Percentiles rank a stretch among this genome's conserved stretches.
These are phyloP conservation scores for Gnaphalium uliginosum DNA, from an alignment of 129 eudicot species.

Conservation along the genomic window DNA sequence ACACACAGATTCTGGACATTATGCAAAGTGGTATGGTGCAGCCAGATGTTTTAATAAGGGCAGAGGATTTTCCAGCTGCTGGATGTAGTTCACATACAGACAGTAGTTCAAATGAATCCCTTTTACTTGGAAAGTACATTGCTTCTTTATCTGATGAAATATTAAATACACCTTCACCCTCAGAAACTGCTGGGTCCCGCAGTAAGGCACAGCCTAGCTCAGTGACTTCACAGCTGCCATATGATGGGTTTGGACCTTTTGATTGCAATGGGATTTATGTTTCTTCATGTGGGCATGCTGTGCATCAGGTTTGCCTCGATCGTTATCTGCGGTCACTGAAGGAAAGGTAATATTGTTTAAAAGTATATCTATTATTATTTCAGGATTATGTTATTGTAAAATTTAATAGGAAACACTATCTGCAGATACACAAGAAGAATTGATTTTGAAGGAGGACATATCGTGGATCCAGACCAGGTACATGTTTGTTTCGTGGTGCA, in stretches of 20 bases:
- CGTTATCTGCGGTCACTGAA: conserved; percentile 82
- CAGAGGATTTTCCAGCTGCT: conserved; percentile 31
- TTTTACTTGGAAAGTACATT: conserved; percentile 83
- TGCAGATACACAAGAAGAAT: conserved; percentile 76
- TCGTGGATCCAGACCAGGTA: conserved; percentile 98
- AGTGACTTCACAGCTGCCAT: conserved; percentile 27
- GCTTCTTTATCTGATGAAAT: conserved; percentile 62
- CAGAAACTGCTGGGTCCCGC: conserved; percentile 43
- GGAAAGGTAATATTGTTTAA: conserved; percentile 56
- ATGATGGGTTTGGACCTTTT: conserved; percentile 66
- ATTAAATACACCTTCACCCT: conserved; percentile 51
- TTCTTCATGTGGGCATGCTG: conserved; percentile 99
- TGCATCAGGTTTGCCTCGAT: conserved; percentile 95
- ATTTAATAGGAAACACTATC: not conserved
- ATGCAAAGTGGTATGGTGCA: conserved; percentile 27
- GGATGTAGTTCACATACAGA: conserved; percentile 33
- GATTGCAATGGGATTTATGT: conserved; percentile 73
- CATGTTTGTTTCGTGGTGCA: not conserved
- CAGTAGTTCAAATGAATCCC: conserved; percentile 40
- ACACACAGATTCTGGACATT: conserved; percentile 43
- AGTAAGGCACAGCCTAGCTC: conserved; percentile 45
- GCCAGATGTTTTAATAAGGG: conserved; percentile 19
- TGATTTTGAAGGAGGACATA: conserved; percentile 92
- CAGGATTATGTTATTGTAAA: not conserved
- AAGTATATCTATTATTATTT: not conserved